Evolutionary conservation across 1,284 basidiomycete genomes (phyloP).

Genomic region (Sparassis latifolia): DNA sequence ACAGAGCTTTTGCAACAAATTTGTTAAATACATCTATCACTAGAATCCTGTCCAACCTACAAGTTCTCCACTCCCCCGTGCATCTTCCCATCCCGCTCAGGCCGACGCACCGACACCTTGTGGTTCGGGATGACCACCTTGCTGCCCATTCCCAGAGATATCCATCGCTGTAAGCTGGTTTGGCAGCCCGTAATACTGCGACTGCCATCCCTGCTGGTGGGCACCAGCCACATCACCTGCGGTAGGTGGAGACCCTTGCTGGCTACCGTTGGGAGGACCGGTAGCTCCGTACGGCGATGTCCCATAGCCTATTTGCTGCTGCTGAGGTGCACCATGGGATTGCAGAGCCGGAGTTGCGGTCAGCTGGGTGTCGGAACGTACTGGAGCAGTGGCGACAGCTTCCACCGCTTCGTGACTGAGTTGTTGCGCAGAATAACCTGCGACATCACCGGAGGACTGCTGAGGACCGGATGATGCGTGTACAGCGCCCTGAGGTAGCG

Average conservation of each 20-base stretch:
- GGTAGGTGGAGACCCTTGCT: slow-evolving; percentile 1
- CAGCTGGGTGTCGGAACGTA: not conserved
- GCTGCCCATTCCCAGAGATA: slow-evolving; percentile 20
- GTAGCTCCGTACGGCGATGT: slow-evolving; percentile 19
- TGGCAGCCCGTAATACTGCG: slow-evolving; percentile 21
- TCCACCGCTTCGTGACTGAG: not conserved
- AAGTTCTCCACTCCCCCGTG: not conserved
- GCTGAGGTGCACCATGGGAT: slow-evolving; percentile 1
- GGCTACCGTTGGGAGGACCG: slow-evolving; percentile 4
- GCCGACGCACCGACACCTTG: slow-evolving; percentile 23
- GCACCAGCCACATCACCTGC: slow-evolving; percentile 7
- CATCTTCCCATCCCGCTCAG: slow-evolving; percentile 4
- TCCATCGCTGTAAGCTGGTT: slow-evolving; percentile 28
- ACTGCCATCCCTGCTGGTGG: slow-evolving; percentile 11
- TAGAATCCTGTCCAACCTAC: not conserved
- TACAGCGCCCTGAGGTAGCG: not conserved
- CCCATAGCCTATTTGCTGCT: slow-evolving; percentile 13
- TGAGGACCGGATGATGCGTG: not conserved
- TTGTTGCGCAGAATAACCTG: not conserved
- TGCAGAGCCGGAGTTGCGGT: not conserved
- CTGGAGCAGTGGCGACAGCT: not conserved
- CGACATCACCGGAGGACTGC: not conserved
- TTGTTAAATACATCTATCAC: too few species aligned
- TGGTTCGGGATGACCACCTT: slow-evolving; percentile 12
- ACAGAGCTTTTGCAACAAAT: too few species aligned